Evolutionary conservation across 441 rosid genomes (phyloP), one percentile per base, ranked within the genome.

Genomic region (Sinapis alba): DNA sequence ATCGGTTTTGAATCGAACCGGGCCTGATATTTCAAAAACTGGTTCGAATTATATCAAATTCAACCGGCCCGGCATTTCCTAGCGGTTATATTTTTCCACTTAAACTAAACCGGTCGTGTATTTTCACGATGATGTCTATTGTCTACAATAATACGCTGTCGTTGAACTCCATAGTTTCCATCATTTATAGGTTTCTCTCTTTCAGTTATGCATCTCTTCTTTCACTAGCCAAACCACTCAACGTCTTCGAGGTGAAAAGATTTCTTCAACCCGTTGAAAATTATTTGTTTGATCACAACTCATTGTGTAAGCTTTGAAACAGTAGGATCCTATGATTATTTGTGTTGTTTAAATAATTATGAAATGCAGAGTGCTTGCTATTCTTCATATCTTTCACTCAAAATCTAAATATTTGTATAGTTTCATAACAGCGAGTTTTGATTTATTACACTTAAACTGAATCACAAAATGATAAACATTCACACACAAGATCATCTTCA

Each of bases 401-500:
- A 20, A 53, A 20, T n/a, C 21, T 1, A 20, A 10, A 53, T 2
- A 53, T 53, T 20, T 53, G 26, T 11, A 20, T 19, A 21, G 16
- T 2, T 7, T 56, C 10, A 23, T 56, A 56, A 56, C 32, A 7
- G 0, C 1, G 1, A 50, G 5, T 18, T 18, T 50, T 50, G 23
- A 18, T 18, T 50, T 50, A 50, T 50, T 50, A 50, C 18, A 50
- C 12, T 15, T 0, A 45, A 45, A 45, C 45, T 60, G n/a, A 65
- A 27, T 19, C 30, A n/a, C n/a, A n/a, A n/a, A n/a, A 72, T 30
- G 6, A 28, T 20, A 47, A 43, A 21, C 12, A 27, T 21, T 26
- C 32, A 41, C 12, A 26, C 15, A 45, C n/a, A n/a, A n/a, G n/a
- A n/a, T n/a, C n/a, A 7, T 24, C 21, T 73, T 68, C 68, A 62